Percentiles rank a stretch among this genome's conserved stretches.
phyloP scores from a whole-genome alignment of 768 basidiomycete genomes.

The Gloeopeniophorella convolvens region DNA sequence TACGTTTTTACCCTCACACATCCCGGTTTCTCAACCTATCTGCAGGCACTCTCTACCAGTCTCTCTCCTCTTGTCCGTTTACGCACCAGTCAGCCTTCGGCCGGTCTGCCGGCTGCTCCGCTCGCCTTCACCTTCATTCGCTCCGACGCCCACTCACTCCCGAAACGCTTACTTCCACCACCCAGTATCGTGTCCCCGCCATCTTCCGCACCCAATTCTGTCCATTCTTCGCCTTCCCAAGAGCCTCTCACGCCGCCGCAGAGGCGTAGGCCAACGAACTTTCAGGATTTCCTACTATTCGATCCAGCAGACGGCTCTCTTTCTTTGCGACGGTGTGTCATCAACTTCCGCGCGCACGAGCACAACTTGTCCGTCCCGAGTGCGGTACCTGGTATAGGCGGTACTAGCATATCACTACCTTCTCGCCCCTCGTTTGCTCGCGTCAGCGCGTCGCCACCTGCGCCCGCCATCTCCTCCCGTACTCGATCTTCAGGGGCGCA shows the following conservation, averaged over 20 bases:
- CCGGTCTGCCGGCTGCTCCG: slow-evolving; percentile 30
- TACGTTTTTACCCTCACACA: background rate
- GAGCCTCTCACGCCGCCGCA: slow-evolving; percentile 26
- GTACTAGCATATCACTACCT: slow-evolving; percentile 58
- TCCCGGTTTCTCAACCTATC: slow-evolving; percentile 7
- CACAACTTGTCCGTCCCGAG: slow-evolving; percentile 22
- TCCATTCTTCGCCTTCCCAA: slow-evolving; percentile 26
- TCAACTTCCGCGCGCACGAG: slow-evolving; percentile 34
- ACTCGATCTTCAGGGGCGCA: slow-evolving; percentile 30
- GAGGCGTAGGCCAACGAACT: slow-evolving; percentile 36
- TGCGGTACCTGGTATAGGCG: slow-evolving; percentile 30
- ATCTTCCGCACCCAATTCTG: slow-evolving; percentile 26
- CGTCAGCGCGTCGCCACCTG: slow-evolving; percentile 27
- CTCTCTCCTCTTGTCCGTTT: slow-evolving; percentile 53
- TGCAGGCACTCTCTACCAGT: slow-evolving; percentile 50
- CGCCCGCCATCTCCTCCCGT: slow-evolving; percentile 1
- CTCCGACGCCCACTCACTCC: slow-evolving; percentile 29
- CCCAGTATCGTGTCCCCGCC: slow-evolving; percentile 24
- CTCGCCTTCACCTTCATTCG: slow-evolving; percentile 52
- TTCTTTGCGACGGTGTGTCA: slow-evolving; percentile 45
- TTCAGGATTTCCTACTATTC: slow-evolving; percentile 64
- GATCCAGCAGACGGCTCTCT: slow-evolving; percentile 52
- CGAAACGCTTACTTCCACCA: slow-evolving; percentile 36
- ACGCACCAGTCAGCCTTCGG: slow-evolving; percentile 26
- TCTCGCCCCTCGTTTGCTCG: slow-evolving; percentile 41